These are phyloP conservation scores for Ilex asprella DNA, from an alignment of 257 asterid genomes.

Conservation along the genomic window DNA sequence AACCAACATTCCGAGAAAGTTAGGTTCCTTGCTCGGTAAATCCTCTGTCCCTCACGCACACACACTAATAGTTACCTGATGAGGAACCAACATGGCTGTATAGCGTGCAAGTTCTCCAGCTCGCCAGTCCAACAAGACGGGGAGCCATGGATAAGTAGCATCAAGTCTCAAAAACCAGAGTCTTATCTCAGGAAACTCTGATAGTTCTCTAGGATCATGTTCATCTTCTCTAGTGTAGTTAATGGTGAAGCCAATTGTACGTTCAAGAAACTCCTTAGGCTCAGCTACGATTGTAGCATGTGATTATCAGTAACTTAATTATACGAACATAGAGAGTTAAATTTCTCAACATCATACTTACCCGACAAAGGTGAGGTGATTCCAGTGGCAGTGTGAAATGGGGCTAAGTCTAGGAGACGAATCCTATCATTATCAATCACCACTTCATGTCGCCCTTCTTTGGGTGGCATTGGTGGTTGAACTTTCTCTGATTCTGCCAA, in stretches of 20 bases:
- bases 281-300: slow-evolving; percentile 27
- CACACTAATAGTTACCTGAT: slow-evolving; percentile 42
- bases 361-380: slow-evolving; percentile 41
- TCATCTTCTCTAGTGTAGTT: slow-evolving; percentile 59
- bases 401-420: slow-evolving; percentile 43
- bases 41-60: neutral
- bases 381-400: slow-evolving; percentile 51
- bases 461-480: slow-evolving; percentile 68
- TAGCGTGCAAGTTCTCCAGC: slow-evolving; percentile 94
- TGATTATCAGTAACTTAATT: neutral
- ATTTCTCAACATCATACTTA: slow-evolving; percentile 10
- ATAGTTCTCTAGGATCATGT: slow-evolving; percentile 63
- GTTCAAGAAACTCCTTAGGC: slow-evolving; percentile 56
- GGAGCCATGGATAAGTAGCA: slow-evolving; percentile 77
- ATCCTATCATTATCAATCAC: slow-evolving; percentile 58
- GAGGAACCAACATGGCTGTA: slow-evolving; percentile 90
- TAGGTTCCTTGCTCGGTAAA: neutral
- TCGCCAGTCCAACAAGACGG: slow-evolving; percentile 80
- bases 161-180: slow-evolving; percentile 80
- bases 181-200: slow-evolving; percentile 80
- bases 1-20: neutral
- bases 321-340: neutral
- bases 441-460: slow-evolving; percentile 61
- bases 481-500: slow-evolving; percentile 34
- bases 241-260: slow-evolving; percentile 69